Percentiles rank a stretch among this genome's conserved stretches.
phyloP scores from a whole-genome alignment of 768 basidiomycete genomes.

The Zangia roseola region DNA sequence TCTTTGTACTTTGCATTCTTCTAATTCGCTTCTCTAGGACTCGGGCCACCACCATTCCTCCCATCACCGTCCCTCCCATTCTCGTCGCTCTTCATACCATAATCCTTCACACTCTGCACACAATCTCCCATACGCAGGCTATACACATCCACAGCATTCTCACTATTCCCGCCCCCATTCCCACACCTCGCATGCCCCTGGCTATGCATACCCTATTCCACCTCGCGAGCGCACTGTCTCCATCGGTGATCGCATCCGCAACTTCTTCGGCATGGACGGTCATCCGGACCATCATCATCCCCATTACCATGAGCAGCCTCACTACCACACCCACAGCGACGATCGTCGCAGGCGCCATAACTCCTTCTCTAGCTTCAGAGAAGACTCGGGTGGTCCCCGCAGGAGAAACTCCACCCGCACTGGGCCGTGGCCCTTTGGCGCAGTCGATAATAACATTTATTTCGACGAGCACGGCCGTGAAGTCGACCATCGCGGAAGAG shows the following conservation, averaged over 20 bases:
- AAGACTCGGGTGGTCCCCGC: slow-evolving; percentile 9
- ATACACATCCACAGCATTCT: slow-evolving; percentile 6
- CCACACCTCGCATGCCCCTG: slow-evolving; percentile 15
- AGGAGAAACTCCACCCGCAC: slow-evolving; percentile 18
- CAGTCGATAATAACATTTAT: slow-evolving; percentile 16
- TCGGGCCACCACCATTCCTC: slow-evolving; percentile 15
- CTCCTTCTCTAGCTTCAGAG: slow-evolving; percentile 24
- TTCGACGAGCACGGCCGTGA: slow-evolving; percentile 28
- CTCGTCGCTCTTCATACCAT: slow-evolving; percentile 17
- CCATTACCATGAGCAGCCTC: slow-evolving; percentile 6
- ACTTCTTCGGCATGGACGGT: slow-evolving; percentile 37
- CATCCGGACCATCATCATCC: slow-evolving; percentile 5
- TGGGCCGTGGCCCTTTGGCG: slow-evolving; percentile 23
- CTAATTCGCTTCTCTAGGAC: slow-evolving; percentile 11
- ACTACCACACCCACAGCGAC: slow-evolving; percentile 3
- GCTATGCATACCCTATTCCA: slow-evolving; percentile 3
- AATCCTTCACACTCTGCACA: slow-evolving; percentile 21
- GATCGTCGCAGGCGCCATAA: slow-evolving; percentile 25
- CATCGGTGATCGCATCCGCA: slow-evolving; percentile 38
- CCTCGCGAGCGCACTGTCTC: slow-evolving; percentile 21
- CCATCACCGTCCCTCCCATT: slow-evolving; percentile 15
- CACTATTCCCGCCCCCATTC: slow-evolving; percentile 16
- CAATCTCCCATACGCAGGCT: slow-evolving; percentile 15
- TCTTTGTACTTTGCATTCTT: background rate
- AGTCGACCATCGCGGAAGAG: slow-evolving; percentile 23